phyloP scores from a whole-genome alignment of 371 early-diverging fungal species.

The Parasitella parasitica region DNA sequence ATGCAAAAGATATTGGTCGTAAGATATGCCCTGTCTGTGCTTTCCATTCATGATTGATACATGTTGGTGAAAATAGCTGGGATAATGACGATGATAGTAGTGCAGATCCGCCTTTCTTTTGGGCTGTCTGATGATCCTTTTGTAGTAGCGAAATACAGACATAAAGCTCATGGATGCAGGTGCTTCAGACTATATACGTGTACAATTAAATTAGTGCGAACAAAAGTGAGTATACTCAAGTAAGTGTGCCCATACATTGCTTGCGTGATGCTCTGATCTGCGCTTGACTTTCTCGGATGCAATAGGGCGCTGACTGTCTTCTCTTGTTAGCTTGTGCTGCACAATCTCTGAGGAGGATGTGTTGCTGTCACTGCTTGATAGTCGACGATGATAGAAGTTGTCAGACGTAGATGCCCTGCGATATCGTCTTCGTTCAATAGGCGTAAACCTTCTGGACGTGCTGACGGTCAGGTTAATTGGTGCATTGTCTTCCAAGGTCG shows the following conservation, averaged over 20 bases:
- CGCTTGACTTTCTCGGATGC: slow-evolving; percentile 52
- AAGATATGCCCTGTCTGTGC: slow-evolving; percentile 36
- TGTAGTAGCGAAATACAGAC: slow-evolving; percentile 47
- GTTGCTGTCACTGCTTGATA: slow-evolving; percentile 4
- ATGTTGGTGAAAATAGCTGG: slow-evolving; percentile 44
- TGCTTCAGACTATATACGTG: slow-evolving; percentile 1
- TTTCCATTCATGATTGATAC: slow-evolving; percentile 29
- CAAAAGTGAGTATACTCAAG: neutral
- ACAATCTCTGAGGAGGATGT: slow-evolving; percentile 8
- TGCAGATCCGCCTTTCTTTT: slow-evolving; percentile 9
- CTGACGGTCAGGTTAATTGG: neutral
- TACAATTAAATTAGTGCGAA: neutral
- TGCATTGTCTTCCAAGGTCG: slow-evolving; percentile 21
- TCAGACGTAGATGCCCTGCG: neutral
- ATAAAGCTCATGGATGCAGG: slow-evolving; percentile 14
- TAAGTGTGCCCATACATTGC: slow-evolving; percentile 1
- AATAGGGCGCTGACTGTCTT: slow-evolving; percentile 47
- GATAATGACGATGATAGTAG: slow-evolving; percentile 24
- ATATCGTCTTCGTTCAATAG: slow-evolving; percentile 21
- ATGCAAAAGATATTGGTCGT: slow-evolving; percentile 25
- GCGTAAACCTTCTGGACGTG: neutral
- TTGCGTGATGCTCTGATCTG: slow-evolving; percentile 26
- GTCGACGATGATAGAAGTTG: neutral
- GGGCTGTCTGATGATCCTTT: slow-evolving; percentile 40
- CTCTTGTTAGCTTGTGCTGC: slow-evolving; percentile 41